phyloP scores from a whole-genome alignment of 768 basidiomycete genomes.

The Rhodocollybia butyracea region DNA sequence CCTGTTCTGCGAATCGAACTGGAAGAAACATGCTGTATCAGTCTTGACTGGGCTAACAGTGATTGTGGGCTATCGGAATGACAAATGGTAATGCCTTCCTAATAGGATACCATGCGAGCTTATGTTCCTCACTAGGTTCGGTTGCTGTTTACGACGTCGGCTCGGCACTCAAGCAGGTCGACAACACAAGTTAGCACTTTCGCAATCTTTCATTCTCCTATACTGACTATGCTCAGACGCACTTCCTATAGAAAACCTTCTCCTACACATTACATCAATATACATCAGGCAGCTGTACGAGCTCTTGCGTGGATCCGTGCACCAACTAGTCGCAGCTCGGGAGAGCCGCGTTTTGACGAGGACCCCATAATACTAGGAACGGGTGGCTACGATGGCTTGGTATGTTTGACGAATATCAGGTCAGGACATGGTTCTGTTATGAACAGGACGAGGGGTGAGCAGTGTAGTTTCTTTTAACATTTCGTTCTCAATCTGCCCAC shows the following conservation, averaged over 20 bases:
- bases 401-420: constrained; percentile 73
- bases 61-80: constrained; percentile 81
- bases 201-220: neutral
- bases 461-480: too few species aligned
- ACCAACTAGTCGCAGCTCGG: constrained; percentile 51
- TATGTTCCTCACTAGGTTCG: constrained; percentile 39
- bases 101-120: neutral
- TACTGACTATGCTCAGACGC: neutral
- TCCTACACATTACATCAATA: constrained; percentile 67
- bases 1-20: constrained; percentile 73
- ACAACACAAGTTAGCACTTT: constrained; percentile 26
- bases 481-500: too few species aligned
- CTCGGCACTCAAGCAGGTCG: constrained; percentile 32
- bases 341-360: constrained; percentile 39
- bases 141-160: constrained; percentile 59
- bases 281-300: constrained; percentile 81
- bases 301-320: constrained; percentile 71
- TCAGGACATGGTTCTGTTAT: constrained; percentile 65
- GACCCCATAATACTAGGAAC: constrained; percentile 75
- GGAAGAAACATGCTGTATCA: constrained; percentile 73
- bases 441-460: constrained; percentile 72
- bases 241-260: constrained; percentile 28
- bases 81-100: constrained; percentile 59
- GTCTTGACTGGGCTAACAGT: constrained; percentile 89
- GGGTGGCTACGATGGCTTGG: constrained; percentile 79